Percentiles rank a stretch among this genome's conserved stretches.
Evolutionary conservation across 2,329 filamentous ascomycete species (phyloP).

Genomic region (Trichoderma lentiforme): DNA sequence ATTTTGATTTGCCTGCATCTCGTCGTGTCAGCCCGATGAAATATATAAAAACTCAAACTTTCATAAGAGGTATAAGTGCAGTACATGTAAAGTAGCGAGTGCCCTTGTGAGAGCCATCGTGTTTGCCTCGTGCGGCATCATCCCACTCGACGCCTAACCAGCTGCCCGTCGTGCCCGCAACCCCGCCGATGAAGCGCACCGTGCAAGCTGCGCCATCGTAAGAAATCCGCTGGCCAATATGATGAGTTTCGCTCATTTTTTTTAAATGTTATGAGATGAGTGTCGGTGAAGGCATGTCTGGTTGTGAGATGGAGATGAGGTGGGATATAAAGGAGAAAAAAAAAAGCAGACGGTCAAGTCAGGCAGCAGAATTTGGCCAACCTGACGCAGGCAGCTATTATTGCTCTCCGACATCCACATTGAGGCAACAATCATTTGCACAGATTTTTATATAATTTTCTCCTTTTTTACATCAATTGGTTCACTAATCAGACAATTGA

Average conservation of each 20-base stretch:
- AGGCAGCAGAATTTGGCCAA: conserved; percentile 24
- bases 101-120: conserved; percentile 79
- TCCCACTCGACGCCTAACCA: conserved; percentile 99
- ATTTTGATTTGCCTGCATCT: conserved; percentile 53
- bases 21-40: not conserved
- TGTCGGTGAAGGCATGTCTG: not conserved
- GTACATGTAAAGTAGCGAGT: conserved; percentile 79
- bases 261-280: not conserved
- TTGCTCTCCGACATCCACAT: not conserved
- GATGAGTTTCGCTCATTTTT: conserved; percentile 39
- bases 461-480: not conserved
- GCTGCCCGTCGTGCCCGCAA: conserved; percentile 69
- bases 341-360: conserved; percentile 1
- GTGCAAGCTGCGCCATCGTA: conserved; percentile 78
- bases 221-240: conserved; percentile 73
- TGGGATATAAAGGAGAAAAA: not conserved
- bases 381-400: not conserved
- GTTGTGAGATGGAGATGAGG: not conserved
- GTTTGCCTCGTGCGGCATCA: conserved; percentile 79
- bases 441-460: not conserved
- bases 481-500: not conserved
- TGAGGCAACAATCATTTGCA: not conserved
- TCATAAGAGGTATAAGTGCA: not conserved
- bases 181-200: conserved; percentile 74
- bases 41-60: not conserved